Evolutionary conservation across 2,329 filamentous ascomycete genomes (phyloP).

Genomic region (Colletotrichum tropicicola): DNA sequence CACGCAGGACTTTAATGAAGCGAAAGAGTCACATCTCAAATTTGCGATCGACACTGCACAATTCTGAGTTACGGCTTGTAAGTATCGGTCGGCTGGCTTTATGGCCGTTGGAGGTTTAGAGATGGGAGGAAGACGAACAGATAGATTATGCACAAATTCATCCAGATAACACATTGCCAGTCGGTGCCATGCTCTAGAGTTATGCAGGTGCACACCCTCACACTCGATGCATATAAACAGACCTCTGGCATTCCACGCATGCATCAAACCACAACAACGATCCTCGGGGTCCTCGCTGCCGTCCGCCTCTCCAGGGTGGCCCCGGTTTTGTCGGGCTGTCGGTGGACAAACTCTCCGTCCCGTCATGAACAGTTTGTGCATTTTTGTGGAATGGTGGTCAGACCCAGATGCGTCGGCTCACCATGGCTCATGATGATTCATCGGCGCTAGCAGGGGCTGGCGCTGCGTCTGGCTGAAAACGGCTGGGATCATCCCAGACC

Average conservation of each 20-base stretch:
- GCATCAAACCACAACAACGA: not conserved
- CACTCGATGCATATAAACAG: not conserved
- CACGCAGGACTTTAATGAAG: too few species aligned
- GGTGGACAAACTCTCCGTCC: conserved; percentile 11
- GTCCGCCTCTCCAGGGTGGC: not conserved
- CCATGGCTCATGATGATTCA: conserved; percentile 29
- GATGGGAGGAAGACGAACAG: too few species aligned
- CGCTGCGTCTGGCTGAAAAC: not conserved
- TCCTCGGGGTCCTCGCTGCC: conserved; percentile 8
- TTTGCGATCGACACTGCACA: too few species aligned
- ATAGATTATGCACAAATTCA: too few species aligned
- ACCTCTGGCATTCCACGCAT: not conserved
- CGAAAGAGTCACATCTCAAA: too few species aligned
- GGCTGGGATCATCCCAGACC: not conserved
- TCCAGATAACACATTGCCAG: too few species aligned
- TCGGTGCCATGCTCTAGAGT: not conserved
- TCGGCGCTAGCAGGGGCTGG: conserved; percentile 20
- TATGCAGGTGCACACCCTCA: not conserved
- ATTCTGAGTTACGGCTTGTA: too few species aligned
- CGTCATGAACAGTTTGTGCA: not conserved
- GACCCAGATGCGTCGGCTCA: not conserved
- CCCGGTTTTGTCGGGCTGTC: not conserved
- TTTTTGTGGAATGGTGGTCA: not conserved
- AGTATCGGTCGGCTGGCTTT: too few species aligned
- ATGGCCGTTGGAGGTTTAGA: too few species aligned